Base-by-base conservation (phyloP, 2,329 filamentous ascomycete genomes). In the Raffaelea arxii region DNA sequence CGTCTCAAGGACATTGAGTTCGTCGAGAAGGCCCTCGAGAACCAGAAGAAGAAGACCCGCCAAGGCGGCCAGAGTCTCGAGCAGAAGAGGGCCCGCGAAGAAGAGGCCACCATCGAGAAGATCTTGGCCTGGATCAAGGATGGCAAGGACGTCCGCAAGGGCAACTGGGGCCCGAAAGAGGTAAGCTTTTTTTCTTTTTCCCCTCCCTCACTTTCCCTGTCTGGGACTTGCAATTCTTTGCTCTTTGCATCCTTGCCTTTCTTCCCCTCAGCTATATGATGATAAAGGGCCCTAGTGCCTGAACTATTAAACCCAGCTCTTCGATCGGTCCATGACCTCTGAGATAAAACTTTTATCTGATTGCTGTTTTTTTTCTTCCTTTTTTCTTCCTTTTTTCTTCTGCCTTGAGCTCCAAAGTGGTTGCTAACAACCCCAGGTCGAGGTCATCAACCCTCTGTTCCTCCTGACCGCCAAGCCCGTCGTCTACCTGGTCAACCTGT, bases 1-100 rank as follows among this genome's bases (percentile, higher is more conserved):
- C 82, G 91, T 53, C 82, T 96, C 66, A 98, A 98, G 75, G 92
- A 98, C 69, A 96, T 96, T 55, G 94, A 98, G 72, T 98, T 97
- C 64, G 82, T 86, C 50, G 90, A 95, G 72, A 98, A 98, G 77
- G 86, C 90, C 4, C 80, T 92, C 47, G 94, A 97, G 66, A 82
- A 77, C 65, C 76, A 94, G 57, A 82, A 85, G 73, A 98, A 97
- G 79, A 91, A 92, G 74, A 98, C 92, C 37, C 78, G 87, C 55
- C 78, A 91, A 70, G 92, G 92, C 61, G 92, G 92, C 41, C 91
- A 98, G 70, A 89, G 84, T 65, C 74, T 98, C 51, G 92, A 98
- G 74, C 87, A 94, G 79, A 98, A 96, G 80, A 97, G 94, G 74
- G 74, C 94, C 55, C 89, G 84, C 64, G 87, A 95, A 64, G 92